Conservation (phyloP, 768 basidiomycete genomes). For the Tremella mesenterica region DNA sequence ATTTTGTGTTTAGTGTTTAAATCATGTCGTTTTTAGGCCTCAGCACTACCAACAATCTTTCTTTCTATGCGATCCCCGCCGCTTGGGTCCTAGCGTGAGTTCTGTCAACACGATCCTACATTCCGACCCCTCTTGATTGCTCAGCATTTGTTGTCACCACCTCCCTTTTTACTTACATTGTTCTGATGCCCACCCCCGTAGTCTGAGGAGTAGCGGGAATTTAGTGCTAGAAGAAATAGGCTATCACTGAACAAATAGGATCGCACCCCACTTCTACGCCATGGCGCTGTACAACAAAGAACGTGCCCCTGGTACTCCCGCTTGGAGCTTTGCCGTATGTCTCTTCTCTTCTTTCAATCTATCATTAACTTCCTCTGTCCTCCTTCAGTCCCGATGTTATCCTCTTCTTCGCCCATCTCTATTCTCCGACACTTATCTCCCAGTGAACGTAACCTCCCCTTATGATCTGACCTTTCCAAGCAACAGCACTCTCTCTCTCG, state of each 20-base stretch:
- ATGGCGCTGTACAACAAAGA: slow-evolving; percentile 1
- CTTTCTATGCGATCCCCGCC: slow-evolving; percentile 27
- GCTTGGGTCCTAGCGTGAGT: slow-evolving; percentile 25
- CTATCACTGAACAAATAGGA: neutral
- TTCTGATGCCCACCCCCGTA: too few relatives aligned
- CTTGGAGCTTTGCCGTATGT: neutral
- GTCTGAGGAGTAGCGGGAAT: too few relatives aligned
- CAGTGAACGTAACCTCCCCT: too few relatives aligned
- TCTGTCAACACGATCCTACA: too few relatives aligned
- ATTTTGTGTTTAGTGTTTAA: too few relatives aligned
- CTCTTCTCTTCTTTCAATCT: neutral
- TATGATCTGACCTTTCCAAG: neutral
- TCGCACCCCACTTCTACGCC: slow-evolving; percentile 10
- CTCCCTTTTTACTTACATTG: too few relatives aligned
- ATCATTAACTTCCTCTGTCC: too few relatives aligned
- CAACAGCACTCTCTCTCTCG: neutral
- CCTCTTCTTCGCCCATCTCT: too few relatives aligned
- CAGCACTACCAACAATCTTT: slow-evolving; percentile 19
- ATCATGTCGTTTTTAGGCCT: slow-evolving; percentile 1
- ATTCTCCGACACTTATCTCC: too few relatives aligned
- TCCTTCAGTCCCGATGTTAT: too few relatives aligned
- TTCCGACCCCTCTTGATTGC: neutral
- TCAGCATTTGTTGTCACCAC: neutral
- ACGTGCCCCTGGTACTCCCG: neutral
- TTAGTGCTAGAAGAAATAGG: too few relatives aligned